Percentiles rank a stretch among this genome's conserved stretches.
phyloP scores from a whole-genome alignment of 441 rosid genomes.

The Codiaeum variegatum region DNA sequence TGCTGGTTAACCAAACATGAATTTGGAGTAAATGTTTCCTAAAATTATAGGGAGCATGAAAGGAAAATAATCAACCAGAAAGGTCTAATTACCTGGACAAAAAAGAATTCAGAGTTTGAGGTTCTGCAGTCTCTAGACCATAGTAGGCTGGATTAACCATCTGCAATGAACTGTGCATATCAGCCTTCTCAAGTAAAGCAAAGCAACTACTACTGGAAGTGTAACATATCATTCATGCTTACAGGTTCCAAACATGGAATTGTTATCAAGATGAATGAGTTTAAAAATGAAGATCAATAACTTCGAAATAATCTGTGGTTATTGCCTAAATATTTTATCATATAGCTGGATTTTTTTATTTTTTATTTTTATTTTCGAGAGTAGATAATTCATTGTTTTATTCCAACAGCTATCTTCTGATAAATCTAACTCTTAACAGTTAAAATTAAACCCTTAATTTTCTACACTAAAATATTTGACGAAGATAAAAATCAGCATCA shows the following conservation, averaged over 20 bases:
- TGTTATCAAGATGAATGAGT: neutral
- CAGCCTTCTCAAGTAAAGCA: constrained; percentile 2
- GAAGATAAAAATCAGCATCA: neutral
- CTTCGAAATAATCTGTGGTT: neutral
- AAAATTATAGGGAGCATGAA: neutral
- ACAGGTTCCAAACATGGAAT: neutral
- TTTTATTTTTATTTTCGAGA: too few species aligned
- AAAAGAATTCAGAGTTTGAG: constrained; percentile 66
- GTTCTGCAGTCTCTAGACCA: constrained; percentile 75
- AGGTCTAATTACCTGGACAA: constrained; percentile 62
- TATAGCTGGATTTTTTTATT: neutral
- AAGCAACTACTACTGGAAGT: neutral
- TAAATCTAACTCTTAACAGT: neutral
- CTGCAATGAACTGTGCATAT: constrained; percentile 33
- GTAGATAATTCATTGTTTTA: neutral
- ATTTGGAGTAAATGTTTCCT: neutral
- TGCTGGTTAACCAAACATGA: neutral
- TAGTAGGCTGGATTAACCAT: constrained; percentile 98
- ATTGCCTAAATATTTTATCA: neutral
- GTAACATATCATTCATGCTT: neutral
- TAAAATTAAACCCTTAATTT: neutral
- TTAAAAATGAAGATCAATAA: neutral
- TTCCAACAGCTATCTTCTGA: neutral
- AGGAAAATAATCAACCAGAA: neutral
- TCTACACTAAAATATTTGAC: neutral